Percentiles rank a stretch among this genome's conserved stretches.
These are phyloP conservation scores for Verticillium dahliae DNA, from an alignment of 2,329 filamentous ascomycete species.

Conservation along the genomic window DNA sequence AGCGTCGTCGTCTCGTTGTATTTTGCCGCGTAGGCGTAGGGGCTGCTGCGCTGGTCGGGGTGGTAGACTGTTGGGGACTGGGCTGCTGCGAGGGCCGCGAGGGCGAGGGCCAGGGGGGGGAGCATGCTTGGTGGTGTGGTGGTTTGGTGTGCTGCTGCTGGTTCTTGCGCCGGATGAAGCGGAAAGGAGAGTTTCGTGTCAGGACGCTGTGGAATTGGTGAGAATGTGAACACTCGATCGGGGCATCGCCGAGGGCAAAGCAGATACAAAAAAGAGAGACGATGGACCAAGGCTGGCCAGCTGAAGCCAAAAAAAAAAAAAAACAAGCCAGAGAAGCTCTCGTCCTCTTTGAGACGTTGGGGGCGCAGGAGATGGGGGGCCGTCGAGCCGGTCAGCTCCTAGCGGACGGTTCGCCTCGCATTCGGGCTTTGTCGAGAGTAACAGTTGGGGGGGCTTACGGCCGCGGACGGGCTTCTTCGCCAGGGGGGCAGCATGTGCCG, in stretches of 20 bases:
- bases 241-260: not conserved
- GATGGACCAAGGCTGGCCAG: not conserved
- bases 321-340: not conserved
- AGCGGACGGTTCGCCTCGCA: not conserved
- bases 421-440: not conserved
- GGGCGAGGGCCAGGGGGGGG: constrained; percentile 3
- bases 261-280: not conserved
- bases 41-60: constrained; percentile 16
- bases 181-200: not conserved
- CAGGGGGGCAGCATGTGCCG: not conserved
- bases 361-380: not conserved
- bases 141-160: not conserved
- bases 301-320: not conserved
- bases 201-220: not conserved
- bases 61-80: constrained; percentile 21
- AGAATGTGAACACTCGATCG: not conserved
- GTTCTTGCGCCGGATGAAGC: not conserved
- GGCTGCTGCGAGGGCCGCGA: constrained; percentile 9
- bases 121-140: not conserved
- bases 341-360: not conserved
- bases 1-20: constrained; percentile 50
- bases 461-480: not conserved
- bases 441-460: not conserved
- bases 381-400: not conserved
- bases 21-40: constrained; percentile 44